Base-by-base conservation (phyloP, 495 filamentous ascomycete species). In the Lineolata rhizophorae region DNA sequence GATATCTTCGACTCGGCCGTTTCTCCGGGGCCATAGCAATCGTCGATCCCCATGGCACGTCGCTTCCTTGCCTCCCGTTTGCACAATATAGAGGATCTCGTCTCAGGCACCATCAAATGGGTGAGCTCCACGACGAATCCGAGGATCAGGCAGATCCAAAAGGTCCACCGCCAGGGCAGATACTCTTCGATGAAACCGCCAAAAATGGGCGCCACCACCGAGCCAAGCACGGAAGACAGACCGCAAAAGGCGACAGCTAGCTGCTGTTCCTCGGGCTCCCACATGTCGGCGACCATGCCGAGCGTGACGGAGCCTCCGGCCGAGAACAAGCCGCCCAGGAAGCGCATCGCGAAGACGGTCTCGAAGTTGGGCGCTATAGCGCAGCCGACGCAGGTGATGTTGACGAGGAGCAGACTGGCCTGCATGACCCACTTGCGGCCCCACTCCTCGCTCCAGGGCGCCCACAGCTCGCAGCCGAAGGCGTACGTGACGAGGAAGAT, bases 231-330 rank as follows among this genome's bases (percentile, higher is more conserved):
- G 1, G 73, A 80, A 0, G 72, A 76, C 32, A 84, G 65, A 10
- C 81, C 75, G 26, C 80, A 65, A 36, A 59, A 84, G 1, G 76
- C 76, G 4, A 80, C 69, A 3, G 72, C 75, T 43, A 70, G 69
- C 41, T 76, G 70, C 46, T 83, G 77, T 13, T 66, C 60, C 39
- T 80, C 67, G 1, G 75, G 47, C 39, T 81, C 70, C 56, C 65
- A 83, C 60, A 83, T 65, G 41, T 84, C 77, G 14, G 77, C 77
- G 16, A 80, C 67, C 74, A 84, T 79, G 20, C 77, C 77, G 2
- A 84, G 62, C 0, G 77, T 84, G 32, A 84, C 76, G 17, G 73
- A 79, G 31, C 77, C 77, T 26, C 77, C 77, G 8, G 77, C 77
- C 0, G 72, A 73, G 15, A 66, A 71, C 0, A 83, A 49, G 30